phyloP scores from a whole-genome alignment of 1,284 basidiomycete species.

The Moesziomyces sp. region DNA sequence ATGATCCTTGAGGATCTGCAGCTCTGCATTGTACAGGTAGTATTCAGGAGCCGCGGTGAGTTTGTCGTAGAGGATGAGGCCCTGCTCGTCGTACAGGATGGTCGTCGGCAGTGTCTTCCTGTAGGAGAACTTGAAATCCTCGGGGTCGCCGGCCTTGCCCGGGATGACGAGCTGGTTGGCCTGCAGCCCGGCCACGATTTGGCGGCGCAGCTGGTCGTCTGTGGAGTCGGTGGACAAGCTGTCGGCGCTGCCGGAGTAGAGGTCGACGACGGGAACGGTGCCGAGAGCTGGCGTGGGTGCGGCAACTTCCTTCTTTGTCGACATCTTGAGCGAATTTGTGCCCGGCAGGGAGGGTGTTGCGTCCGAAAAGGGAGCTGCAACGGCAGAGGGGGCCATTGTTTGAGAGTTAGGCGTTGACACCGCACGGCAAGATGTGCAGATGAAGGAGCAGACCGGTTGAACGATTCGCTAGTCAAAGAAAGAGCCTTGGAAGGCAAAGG shows the following conservation, averaged over 20 bases:
- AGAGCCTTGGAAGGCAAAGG: no score
- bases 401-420: neutral
- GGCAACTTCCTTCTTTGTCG: slow-evolving; percentile 4
- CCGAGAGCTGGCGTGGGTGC: slow-evolving; percentile 6
- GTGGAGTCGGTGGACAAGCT: slow-evolving; percentile 38
- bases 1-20: slow-evolving; percentile 70
- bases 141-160: slow-evolving; percentile 32
- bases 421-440: no score
- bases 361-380: slow-evolving; percentile 6
- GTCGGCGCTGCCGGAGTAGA: slow-evolving; percentile 53
- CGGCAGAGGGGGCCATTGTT: slow-evolving; percentile 34
- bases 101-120: slow-evolving; percentile 78
- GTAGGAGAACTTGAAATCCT: slow-evolving; percentile 51
- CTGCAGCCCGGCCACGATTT: slow-evolving; percentile 51
- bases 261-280: slow-evolving; percentile 45
- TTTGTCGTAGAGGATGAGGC: slow-evolving; percentile 80
- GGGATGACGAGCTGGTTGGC: slow-evolving; percentile 50
- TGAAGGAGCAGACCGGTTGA: no score
- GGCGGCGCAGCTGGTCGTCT: slow-evolving; percentile 39
- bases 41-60: slow-evolving; percentile 75
- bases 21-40: slow-evolving; percentile 79
- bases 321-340: slow-evolving; percentile 10
- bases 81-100: slow-evolving; percentile 86
- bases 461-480: no score
- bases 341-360: neutral